Percentiles rank a stretch among this genome's conserved stretches.
Evolutionary conservation across 805 yeast genomes (phyloP).

Genomic region (Danielia oregonensis): DNA sequence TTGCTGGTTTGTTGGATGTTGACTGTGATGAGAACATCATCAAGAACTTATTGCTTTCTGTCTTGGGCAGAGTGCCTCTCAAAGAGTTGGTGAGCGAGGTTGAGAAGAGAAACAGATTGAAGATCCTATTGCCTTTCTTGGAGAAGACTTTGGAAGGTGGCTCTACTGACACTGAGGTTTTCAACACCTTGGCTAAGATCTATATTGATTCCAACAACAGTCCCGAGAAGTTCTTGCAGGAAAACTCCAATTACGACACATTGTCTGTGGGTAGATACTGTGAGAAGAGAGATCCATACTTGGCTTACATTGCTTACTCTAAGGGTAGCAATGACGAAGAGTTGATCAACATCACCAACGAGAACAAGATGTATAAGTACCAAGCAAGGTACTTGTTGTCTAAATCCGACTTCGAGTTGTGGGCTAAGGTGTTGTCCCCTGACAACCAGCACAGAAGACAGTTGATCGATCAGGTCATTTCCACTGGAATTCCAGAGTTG

Average conservation of each 20-base stretch:
- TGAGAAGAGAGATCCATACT: constrained; percentile 97
- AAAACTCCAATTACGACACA: constrained; percentile 88
- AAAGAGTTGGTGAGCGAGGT: constrained; percentile 88
- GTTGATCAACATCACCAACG: constrained; percentile 87
- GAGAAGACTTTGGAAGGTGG: constrained; percentile 86
- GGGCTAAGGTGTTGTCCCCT: constrained; percentile 72
- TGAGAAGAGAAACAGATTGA: constrained; percentile 92
- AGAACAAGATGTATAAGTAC: constrained; percentile 96
- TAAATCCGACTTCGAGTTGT: constrained; percentile 80
- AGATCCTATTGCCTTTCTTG: constrained; percentile 85
- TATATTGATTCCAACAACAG: constrained; percentile 97
- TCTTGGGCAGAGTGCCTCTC: constrained; percentile 91
- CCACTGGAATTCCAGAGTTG: constrained; percentile 93
- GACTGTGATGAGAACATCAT: constrained; percentile 93
- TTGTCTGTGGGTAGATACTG: constrained; percentile 95
- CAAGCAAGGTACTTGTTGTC: constrained; percentile 94
- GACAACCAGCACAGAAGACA: constrained; percentile 88
- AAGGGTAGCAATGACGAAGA: constrained; percentile 92
- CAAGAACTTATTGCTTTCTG: constrained; percentile 74
- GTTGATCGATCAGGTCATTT: constrained; percentile 88
- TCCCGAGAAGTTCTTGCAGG: constrained; percentile 94
- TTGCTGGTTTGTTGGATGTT: constrained; percentile 93
- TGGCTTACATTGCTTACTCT: constrained; percentile 96
- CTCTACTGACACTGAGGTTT: constrained; percentile 84
- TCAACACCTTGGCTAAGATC: constrained; percentile 92